Conservation (phyloP, 1,284 basidiomycete species). For the Trichosporon faecale region DNA sequence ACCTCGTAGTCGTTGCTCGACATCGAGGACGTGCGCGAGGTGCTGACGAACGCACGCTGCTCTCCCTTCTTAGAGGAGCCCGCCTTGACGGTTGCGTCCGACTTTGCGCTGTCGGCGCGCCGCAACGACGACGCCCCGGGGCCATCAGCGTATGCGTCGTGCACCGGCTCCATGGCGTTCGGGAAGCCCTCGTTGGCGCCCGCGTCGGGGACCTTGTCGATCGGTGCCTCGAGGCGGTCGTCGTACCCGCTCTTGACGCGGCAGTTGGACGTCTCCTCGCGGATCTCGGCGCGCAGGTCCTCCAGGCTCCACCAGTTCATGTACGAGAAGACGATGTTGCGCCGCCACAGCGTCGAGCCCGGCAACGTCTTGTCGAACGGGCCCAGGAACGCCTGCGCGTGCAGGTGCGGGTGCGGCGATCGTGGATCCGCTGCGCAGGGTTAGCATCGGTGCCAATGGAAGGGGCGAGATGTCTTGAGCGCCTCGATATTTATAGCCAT, state of each 20-base stretch:
- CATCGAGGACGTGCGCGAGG: neutral
- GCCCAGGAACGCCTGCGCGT: constrained; percentile 48
- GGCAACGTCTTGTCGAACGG: constrained; percentile 40
- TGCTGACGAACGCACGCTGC: neutral
- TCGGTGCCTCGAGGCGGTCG: constrained; percentile 35
- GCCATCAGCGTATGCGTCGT: neutral
- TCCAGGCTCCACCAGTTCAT: constrained; percentile 50
- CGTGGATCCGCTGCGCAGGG: constrained; percentile 41
- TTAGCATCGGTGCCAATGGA: constrained; percentile 6
- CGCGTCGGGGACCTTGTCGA: constrained; percentile 45
- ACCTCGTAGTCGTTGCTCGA: constrained; percentile 6
- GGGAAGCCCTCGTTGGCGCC: constrained; percentile 30
- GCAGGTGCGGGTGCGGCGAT: constrained; percentile 45
- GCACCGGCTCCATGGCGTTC: constrained; percentile 7
- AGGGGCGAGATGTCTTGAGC: neutral
- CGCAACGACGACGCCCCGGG: neutral
- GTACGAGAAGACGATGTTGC: constrained; percentile 45
- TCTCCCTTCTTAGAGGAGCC: neutral
- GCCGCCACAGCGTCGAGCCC: constrained; percentile 43
- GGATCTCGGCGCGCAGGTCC: constrained; percentile 52
- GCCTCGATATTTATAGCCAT: neutral
- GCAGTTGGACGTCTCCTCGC: constrained; percentile 49
- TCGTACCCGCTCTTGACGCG: constrained; percentile 49
- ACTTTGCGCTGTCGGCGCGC: neutral
- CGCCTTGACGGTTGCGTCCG: constrained; percentile 1